These are phyloP conservation scores for Tuber borchii DNA, from an alignment of 495 filamentous ascomycete species.

Conservation along the genomic window DNA sequence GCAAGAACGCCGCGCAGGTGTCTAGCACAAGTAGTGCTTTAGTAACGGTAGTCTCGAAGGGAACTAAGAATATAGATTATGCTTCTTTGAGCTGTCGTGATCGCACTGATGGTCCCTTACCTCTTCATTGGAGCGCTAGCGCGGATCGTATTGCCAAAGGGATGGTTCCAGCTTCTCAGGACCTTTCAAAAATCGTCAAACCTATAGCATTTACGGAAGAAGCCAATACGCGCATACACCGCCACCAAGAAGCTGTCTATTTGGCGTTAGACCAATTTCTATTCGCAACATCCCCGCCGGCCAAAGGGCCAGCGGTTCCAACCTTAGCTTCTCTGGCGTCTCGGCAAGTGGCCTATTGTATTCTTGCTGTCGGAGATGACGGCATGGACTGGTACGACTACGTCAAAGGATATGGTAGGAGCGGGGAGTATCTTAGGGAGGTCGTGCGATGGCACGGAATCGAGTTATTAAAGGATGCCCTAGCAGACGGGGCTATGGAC, in stretches of 20 bases:
- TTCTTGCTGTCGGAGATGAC: slow-evolving; percentile 37
- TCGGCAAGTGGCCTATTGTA: slow-evolving; percentile 36
- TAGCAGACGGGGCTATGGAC: slow-evolving; percentile 14
- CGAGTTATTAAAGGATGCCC: slow-evolving; percentile 31
- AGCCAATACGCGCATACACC: not conserved
- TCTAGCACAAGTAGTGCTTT: not conserved
- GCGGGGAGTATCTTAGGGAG: slow-evolving; percentile 37
- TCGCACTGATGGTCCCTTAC: not conserved
- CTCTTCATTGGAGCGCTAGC: not conserved
- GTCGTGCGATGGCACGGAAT: slow-evolving; percentile 39
- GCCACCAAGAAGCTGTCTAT: not conserved
- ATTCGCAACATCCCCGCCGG: not conserved
- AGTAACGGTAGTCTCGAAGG: not conserved
- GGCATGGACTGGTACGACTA: slow-evolving; percentile 35
- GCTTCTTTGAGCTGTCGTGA: not conserved
- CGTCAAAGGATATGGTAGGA: slow-evolving; percentile 26
- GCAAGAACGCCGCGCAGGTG: not conserved
- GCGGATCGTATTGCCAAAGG: not conserved
- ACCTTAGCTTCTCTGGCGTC: slow-evolving; percentile 19
- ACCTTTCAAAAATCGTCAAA: not conserved
- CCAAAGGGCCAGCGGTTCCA: not conserved
- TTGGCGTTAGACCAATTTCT: not conserved
- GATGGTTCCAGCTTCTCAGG: not conserved
- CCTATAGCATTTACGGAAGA: not conserved
- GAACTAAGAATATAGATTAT: not conserved